Conservation (phyloP, 2,329 filamentous ascomycete species). For the Stemphylium lycopersici region DNA sequence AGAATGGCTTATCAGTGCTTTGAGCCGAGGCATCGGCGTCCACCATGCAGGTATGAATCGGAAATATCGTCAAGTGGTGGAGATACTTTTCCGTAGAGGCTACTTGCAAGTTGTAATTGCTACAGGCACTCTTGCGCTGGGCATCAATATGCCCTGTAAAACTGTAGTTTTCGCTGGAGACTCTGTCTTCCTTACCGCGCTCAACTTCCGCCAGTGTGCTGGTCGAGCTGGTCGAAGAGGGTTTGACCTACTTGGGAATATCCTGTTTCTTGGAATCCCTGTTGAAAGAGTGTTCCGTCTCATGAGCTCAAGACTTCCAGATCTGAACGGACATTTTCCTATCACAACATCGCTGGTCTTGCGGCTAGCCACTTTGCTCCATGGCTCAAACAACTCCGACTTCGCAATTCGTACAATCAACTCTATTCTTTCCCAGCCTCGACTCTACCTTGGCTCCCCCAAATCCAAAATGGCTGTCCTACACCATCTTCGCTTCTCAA, state of each 20-base stretch:
- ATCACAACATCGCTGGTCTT: conserved; percentile 76
- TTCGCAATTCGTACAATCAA: conserved; percentile 69
- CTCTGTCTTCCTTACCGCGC: conserved; percentile 72
- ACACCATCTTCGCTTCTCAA: conserved; percentile 79
- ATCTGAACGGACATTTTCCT: conserved; percentile 78
- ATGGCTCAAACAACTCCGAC: conserved; percentile 67
- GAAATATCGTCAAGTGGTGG: conserved; percentile 73
- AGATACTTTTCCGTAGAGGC: conserved; percentile 75
- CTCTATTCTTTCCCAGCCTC: conserved; percentile 71
- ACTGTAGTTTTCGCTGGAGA: conserved; percentile 80
- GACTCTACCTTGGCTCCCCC: conserved; percentile 72
- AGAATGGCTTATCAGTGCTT: conserved; percentile 62
- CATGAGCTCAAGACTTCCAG: conserved; percentile 74
- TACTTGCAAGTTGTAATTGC: conserved; percentile 74
- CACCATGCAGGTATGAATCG: conserved; percentile 83
- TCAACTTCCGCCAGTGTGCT: conserved; percentile 78
- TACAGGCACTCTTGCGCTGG: conserved; percentile 76
- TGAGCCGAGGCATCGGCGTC: conserved; percentile 73
- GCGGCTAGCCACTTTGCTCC: conserved; percentile 69
- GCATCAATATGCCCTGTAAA: conserved; percentile 76
- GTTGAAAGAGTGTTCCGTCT: conserved; percentile 68
- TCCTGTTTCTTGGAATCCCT: conserved; percentile 74
- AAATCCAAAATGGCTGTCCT: conserved; percentile 71
- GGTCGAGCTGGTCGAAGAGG: conserved; percentile 80
- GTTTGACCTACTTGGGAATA: conserved; percentile 80